phyloP scores from a whole-genome alignment of 495 filamentous ascomycete genomes.

The Ascobolus immersus region DNA sequence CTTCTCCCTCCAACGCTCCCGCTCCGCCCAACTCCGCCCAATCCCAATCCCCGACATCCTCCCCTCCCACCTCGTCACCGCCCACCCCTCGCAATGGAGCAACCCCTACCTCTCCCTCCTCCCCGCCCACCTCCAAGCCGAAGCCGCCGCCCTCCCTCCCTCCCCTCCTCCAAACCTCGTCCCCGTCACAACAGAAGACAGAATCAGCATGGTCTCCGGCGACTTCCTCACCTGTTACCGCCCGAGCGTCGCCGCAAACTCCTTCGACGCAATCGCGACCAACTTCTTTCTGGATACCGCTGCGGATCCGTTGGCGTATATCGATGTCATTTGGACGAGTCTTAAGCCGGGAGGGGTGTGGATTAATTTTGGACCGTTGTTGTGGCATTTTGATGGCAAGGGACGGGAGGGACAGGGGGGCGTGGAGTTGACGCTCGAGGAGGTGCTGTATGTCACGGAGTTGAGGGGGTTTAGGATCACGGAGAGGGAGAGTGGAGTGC shows the following conservation, averaged over 20 bases:
- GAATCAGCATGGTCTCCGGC: slow-evolving; percentile 55
- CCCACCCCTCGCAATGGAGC: neutral
- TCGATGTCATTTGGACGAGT: slow-evolving; percentile 20
- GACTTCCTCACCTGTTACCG: slow-evolving; percentile 27
- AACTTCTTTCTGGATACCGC: slow-evolving; percentile 29
- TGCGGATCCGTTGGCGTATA: slow-evolving; percentile 21
- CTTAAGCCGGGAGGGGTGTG: slow-evolving; percentile 20
- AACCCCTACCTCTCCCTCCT: no score
- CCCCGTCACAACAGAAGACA: slow-evolving; percentile 20
- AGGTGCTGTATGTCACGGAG: slow-evolving; percentile 7
- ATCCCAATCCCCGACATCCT: slow-evolving; percentile 18
- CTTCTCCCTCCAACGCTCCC: slow-evolving; percentile 23
- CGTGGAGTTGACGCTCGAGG: slow-evolving; percentile 5
- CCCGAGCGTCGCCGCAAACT: slow-evolving; percentile 3
- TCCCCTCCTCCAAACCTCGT: slow-evolving; percentile 9
- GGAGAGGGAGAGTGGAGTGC: neutral
- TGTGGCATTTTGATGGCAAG: slow-evolving; percentile 16
- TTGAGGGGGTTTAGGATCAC: slow-evolving; percentile 7
- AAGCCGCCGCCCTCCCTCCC: slow-evolving; percentile 1
- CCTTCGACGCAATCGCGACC: slow-evolving; percentile 22
- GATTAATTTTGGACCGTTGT: slow-evolving; percentile 24
- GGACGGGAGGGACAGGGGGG: slow-evolving; percentile 5
- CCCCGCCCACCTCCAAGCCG: neutral
- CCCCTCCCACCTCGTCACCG: slow-evolving; percentile 1
- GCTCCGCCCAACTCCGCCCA: slow-evolving; percentile 18